phyloP scores from a whole-genome alignment of 2,329 filamentous ascomycete genomes.

The Paecilomyces sp. region DNA sequence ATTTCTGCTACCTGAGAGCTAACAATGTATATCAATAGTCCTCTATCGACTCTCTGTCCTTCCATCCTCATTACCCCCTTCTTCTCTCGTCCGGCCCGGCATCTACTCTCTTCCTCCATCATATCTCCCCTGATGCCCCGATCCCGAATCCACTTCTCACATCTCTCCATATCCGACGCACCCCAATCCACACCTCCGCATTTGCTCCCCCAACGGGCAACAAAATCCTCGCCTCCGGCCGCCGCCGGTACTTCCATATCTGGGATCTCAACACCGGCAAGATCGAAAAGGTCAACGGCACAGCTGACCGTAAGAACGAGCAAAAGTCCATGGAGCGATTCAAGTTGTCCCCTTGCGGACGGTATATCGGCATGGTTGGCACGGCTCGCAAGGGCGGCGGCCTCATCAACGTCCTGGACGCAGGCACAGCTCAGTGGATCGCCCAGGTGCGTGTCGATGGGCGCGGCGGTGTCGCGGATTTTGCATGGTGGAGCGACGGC shows the following conservation, averaged over 20 bases:
- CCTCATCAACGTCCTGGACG: constrained; percentile 76
- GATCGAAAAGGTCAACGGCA: constrained; percentile 75
- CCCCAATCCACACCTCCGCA: constrained; percentile 74
- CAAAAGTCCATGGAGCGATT: constrained; percentile 89
- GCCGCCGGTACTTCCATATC: constrained; percentile 84
- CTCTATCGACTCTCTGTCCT: constrained; percentile 73
- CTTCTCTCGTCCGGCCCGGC: constrained; percentile 83
- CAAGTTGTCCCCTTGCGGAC: constrained; percentile 77
- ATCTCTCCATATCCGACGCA: constrained; percentile 76
- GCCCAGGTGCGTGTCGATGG: constrained; percentile 75
- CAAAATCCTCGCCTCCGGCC: constrained; percentile 80
- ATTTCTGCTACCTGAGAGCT: neutral
- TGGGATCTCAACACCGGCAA: constrained; percentile 81
- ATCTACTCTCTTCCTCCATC: constrained; percentile 80
- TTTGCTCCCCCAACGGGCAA: constrained; percentile 69
- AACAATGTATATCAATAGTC: constrained; percentile 36
- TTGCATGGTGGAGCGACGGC: constrained; percentile 85
- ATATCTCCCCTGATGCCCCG: constrained; percentile 69
- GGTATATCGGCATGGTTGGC: constrained; percentile 76
- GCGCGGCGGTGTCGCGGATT: constrained; percentile 77
- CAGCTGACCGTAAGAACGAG: constrained; percentile 62
- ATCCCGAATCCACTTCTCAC: constrained; percentile 84
- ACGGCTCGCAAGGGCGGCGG: constrained; percentile 79
- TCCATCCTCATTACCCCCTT: constrained; percentile 83
- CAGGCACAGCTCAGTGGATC: constrained; percentile 78